These are phyloP conservation scores for Steccherinum ochraceum DNA, from an alignment of 768 basidiomycete species.

Conservation along the genomic window DNA sequence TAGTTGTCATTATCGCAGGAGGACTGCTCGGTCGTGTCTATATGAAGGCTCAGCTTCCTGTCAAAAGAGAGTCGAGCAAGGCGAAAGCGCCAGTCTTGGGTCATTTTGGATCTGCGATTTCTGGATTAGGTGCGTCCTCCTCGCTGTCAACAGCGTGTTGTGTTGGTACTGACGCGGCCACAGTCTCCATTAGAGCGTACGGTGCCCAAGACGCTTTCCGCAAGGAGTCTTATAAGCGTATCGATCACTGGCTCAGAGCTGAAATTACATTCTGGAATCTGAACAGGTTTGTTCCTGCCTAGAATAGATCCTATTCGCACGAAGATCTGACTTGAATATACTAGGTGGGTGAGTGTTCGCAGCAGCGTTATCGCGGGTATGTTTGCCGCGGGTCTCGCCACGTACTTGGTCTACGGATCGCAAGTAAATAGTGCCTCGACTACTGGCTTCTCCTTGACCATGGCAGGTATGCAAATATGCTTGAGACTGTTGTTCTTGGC, in stretches of 20 bases:
- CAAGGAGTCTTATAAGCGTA: slow-evolving; percentile 32
- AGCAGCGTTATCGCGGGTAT: slow-evolving; percentile 49
- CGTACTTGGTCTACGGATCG: slow-evolving; percentile 44
- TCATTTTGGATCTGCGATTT: slow-evolving; percentile 43
- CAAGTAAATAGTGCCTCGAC: slow-evolving; percentile 31
- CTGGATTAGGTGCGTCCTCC: slow-evolving; percentile 33
- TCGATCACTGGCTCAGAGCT: slow-evolving; percentile 40
- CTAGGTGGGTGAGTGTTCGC: slow-evolving; percentile 41
- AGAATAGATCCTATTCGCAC: neutral
- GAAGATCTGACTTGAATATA: neutral
- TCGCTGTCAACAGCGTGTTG: neutral
- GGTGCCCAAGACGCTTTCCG: slow-evolving; percentile 40
- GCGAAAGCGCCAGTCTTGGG: slow-evolving; percentile 41
- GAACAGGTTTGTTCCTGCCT: slow-evolving; percentile 28
- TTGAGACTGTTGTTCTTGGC: neutral
- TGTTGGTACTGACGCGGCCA: neutral
- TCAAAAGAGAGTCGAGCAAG: slow-evolving; percentile 51
- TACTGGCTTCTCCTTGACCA: slow-evolving; percentile 31
- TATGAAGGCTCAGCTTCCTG: slow-evolving; percentile 48
- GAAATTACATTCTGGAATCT: slow-evolving; percentile 39
- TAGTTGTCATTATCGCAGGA: slow-evolving; percentile 29
- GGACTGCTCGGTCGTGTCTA: slow-evolving; percentile 39
- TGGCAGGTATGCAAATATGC: slow-evolving; percentile 28
- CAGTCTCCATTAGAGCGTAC: slow-evolving; percentile 47
- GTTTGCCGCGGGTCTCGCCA: slow-evolving; percentile 42